Conservation (phyloP, 1,139 yeast genomes). For the Debaryomyces subglobosus region DNA sequence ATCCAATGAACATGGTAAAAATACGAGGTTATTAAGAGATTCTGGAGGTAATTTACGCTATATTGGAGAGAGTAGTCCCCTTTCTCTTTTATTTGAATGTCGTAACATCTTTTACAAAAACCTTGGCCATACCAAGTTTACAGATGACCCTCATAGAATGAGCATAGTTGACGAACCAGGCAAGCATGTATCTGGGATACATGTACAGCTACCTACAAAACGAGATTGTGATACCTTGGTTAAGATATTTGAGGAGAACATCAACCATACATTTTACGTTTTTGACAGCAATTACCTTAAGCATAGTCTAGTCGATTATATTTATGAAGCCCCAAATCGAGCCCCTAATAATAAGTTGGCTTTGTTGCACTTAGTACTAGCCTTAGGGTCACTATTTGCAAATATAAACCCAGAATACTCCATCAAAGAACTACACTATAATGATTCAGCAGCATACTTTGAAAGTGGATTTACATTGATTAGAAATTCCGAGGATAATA, state of each 20-base stretch:
- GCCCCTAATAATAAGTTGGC: constrained; percentile 10
- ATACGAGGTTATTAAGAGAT: constrained; percentile 23
- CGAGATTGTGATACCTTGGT: constrained; percentile 17
- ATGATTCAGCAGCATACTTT: constrained; percentile 21
- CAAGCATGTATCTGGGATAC: constrained; percentile 13
- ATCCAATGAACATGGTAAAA: constrained; percentile 20
- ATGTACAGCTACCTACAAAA: constrained; percentile 19
- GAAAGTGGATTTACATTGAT: constrained; percentile 36
- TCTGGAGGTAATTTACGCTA: constrained; percentile 26
- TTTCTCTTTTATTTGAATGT: constrained; percentile 28
- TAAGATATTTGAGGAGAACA: constrained; percentile 20
- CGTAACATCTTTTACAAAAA: constrained; percentile 25
- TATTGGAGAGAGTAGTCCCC: constrained; percentile 32
- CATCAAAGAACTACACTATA: background rate
- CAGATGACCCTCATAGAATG: constrained; percentile 14
- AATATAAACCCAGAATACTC: constrained; percentile 1
- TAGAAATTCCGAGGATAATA: constrained; percentile 34
- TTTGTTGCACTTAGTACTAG: constrained; percentile 12
- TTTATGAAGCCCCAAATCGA: constrained; percentile 16
- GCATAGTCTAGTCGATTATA: constrained; percentile 16
- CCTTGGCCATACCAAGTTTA: constrained; percentile 14
- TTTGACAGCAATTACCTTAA: constrained; percentile 11
- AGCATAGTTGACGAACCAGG: constrained; percentile 22
- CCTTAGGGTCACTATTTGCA: constrained; percentile 14
- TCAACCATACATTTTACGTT: constrained; percentile 23